Conservation (phyloP, 495 filamentous ascomycete genomes). For the Hyaloscypha bicolor region DNA sequence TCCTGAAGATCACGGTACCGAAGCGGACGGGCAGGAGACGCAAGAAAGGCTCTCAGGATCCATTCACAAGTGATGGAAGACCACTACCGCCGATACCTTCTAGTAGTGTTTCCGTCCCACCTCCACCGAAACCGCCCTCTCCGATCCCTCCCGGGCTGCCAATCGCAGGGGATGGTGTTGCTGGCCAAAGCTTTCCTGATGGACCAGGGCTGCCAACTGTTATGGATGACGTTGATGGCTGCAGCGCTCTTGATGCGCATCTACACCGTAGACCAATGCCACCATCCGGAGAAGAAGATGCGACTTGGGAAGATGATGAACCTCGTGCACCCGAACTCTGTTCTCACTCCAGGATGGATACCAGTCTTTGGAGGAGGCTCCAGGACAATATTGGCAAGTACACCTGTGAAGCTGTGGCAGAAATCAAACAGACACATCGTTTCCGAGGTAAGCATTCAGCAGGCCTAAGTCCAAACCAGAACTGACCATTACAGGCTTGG, state of each 20-base stretch:
- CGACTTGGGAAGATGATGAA: not conserved
- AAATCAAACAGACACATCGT: slow-evolving; percentile 78
- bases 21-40: slow-evolving; percentile 84
- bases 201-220: no score
- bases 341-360: slow-evolving; percentile 41
- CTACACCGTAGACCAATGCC: not conserved
- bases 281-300: not conserved
- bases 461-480: not conserved
- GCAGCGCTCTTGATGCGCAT: no score
- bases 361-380: slow-evolving; percentile 63
- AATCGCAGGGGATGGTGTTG: no score
- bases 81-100: not conserved
- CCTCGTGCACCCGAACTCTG: not conserved
- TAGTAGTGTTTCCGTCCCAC: no score
- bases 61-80: slow-evolving; percentile 46
- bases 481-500: slow-evolving; percentile 36
- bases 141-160: no score
- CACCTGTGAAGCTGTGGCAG: slow-evolving; percentile 68
- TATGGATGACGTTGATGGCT: no score
- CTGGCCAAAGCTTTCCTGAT: no score
- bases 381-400: slow-evolving; percentile 72
- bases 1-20: slow-evolving; percentile 86
- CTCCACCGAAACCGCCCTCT: no score
- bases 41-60: slow-evolving; percentile 69
- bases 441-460: slow-evolving; percentile 63